Conservation (phyloP, 1,284 basidiomycete species). For the Flammula alnicola region DNA sequence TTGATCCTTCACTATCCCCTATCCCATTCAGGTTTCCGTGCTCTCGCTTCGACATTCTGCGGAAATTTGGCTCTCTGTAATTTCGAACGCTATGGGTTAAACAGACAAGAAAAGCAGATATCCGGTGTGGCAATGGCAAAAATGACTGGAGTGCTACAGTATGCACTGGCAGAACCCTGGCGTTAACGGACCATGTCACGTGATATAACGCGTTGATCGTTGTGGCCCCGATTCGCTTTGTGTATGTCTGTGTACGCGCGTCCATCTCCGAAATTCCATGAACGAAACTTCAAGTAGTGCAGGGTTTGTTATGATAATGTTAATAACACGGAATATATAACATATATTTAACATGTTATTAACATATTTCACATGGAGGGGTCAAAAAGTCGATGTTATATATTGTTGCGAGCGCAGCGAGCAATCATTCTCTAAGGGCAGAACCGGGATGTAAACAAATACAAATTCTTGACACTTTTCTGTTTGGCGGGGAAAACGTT, state of each 20-base stretch:
- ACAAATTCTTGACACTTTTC: no score
- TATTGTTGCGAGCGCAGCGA: no score
- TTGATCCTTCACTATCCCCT: constrained; percentile 58
- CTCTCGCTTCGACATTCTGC: constrained; percentile 69
- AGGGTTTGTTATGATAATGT: no score
- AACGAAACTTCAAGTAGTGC: background rate
- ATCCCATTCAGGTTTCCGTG: constrained; percentile 52
- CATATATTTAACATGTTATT: no score
- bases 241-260: constrained; percentile 22
- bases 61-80: constrained; percentile 1
- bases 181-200: constrained; percentile 22
- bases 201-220: constrained; percentile 26
- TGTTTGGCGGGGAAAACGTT: no score
- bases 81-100: constrained; percentile 4
- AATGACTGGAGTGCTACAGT: constrained; percentile 22
- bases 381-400: no score
- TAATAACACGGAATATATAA: no score
- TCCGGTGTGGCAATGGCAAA: constrained; percentile 13
- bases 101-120: constrained; percentile 1
- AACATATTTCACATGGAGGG: no score
- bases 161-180: constrained; percentile 15
- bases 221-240: constrained; percentile 8
- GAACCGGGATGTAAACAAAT: no score
- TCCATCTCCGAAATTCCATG: background rate
- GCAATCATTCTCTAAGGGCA: no score